These are phyloP conservation scores for Tuber brumale DNA, from an alignment of 495 filamentous ascomycete species.

Conservation along the genomic window DNA sequence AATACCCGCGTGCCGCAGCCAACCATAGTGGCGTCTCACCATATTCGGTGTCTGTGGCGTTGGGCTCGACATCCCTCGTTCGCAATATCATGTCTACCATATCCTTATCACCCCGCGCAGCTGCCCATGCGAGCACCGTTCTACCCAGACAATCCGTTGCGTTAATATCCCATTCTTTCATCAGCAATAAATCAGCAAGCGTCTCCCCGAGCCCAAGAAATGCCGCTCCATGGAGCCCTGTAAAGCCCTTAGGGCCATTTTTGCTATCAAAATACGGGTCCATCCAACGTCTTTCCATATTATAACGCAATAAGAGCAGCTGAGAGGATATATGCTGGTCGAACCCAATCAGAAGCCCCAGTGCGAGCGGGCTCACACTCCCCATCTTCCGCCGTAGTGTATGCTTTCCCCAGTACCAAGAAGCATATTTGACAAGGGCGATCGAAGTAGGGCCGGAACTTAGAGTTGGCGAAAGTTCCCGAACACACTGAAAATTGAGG, in stretches of 20 bases:
- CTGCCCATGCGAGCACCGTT: neutral
- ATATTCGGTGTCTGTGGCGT: neutral
- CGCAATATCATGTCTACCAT: neutral
- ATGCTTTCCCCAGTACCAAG: neutral
- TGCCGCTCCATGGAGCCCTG: neutral
- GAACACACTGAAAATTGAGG: neutral
- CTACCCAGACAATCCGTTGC: neutral
- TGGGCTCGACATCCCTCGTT: neutral
- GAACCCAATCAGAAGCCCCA: neutral
- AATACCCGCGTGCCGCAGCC: neutral
- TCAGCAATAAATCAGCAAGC: neutral
- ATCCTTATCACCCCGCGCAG: neutral
- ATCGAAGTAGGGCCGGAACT: neutral
- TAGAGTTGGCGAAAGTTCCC: neutral
- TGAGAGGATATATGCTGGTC: neutral
- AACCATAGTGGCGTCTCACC: neutral
- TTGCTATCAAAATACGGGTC: rapidly evolving
- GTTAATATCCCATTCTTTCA: neutral
- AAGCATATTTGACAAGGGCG: neutral
- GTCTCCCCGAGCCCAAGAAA: neutral
- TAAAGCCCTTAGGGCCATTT: neutral
- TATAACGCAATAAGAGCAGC: neutral
- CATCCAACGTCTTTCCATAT: neutral
- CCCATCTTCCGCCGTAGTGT: neutral
- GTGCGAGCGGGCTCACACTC: neutral